Conservation (phyloP, 1,139 yeast species). For the Tardiomyces blankii region DNA sequence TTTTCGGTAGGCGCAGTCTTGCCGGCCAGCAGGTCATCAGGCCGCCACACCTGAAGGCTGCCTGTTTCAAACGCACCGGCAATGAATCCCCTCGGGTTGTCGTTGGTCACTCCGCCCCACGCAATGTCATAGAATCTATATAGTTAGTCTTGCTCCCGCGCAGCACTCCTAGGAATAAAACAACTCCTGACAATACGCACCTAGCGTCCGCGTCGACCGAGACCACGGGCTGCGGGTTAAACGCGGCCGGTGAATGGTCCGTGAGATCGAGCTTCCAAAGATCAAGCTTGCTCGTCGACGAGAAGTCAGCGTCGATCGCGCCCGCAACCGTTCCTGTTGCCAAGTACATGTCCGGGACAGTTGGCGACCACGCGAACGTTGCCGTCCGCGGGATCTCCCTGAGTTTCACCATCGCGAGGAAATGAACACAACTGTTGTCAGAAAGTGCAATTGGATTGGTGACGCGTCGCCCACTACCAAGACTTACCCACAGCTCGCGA, state of each 20-base stretch:
- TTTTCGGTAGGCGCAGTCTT: conserved; percentile 26
- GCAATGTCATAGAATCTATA: conserved; percentile 68
- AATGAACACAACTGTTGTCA: neutral
- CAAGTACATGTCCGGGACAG: conserved; percentile 56
- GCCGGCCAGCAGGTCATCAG: conserved; percentile 22
- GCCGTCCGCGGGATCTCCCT: conserved; percentile 80
- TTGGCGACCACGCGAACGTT: conserved; percentile 86
- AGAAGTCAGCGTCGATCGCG: conserved; percentile 80
- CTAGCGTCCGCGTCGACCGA: conserved; percentile 40
- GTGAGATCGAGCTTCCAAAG: conserved; percentile 62
- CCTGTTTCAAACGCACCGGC: conserved; percentile 93
- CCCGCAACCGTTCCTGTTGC: conserved; percentile 95
- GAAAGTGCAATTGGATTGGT: neutral
- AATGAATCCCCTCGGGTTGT: conserved; percentile 45
- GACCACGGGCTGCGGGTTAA: conserved; percentile 24
- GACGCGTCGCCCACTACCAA: conserved; percentile 2
- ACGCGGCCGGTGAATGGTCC: conserved; percentile 25
- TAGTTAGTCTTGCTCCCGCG: conserved; percentile 13
- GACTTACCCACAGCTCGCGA: neutral
- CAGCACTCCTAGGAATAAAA: too few relatives aligned
- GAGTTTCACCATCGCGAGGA: conserved; percentile 3
- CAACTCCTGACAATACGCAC: too few relatives aligned
- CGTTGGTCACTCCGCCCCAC: conserved; percentile 64
- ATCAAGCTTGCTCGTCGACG: conserved; percentile 65
- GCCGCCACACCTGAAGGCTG: conserved; percentile 65